These are phyloP conservation scores for Penicillium odoratum DNA, from an alignment of 495 filamentous ascomycete species.

Conservation along the genomic window DNA sequence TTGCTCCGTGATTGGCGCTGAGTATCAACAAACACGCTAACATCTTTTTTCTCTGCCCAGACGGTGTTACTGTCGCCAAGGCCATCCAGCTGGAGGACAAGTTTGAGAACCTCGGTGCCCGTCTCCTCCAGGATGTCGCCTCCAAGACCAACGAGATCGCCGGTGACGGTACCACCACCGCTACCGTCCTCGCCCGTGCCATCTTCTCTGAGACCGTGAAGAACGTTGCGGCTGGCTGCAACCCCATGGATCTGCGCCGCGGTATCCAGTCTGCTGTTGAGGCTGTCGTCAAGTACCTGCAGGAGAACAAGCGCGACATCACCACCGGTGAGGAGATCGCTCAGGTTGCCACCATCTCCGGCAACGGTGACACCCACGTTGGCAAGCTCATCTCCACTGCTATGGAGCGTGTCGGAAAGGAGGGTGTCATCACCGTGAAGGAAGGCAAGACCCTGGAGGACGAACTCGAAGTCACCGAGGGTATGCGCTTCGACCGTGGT, in stretches of 20 bases:
- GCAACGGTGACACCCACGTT: conserved; percentile 95
- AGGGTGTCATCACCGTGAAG: conserved; percentile 99
- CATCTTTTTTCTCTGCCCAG: conserved; percentile 40
- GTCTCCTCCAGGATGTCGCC: conserved; percentile 94
- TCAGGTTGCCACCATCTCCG: conserved; percentile 96
- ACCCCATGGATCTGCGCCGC: conserved; percentile 97
- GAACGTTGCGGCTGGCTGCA: conserved; percentile 99
- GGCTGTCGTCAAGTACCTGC: conserved; percentile 88
- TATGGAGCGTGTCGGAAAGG: conserved; percentile 99
- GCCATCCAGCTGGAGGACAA: conserved; percentile 96
- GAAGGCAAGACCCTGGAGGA: conserved; percentile 98
- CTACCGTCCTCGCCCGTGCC: conserved; percentile 93
- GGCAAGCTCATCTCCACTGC: conserved; percentile 94
- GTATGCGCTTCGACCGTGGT: conserved; percentile 99
- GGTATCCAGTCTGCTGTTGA: conserved; percentile 97
- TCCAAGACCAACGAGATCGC: conserved; percentile 99
- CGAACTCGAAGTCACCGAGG: conserved; percentile 97
- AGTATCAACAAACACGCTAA: conserved; percentile 6
- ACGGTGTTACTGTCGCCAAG: conserved; percentile 92
- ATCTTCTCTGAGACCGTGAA: conserved; percentile 99
- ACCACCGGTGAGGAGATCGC: conserved; percentile 96
- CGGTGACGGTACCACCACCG: conserved; percentile 97
- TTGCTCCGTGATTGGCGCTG: conserved; percentile 6
- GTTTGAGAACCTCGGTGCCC: conserved; percentile 98
- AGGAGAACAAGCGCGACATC: conserved; percentile 92